These are phyloP conservation scores for Solanum ossicruentum DNA, from an alignment of 257 asterid species.

Conservation along the genomic window DNA sequence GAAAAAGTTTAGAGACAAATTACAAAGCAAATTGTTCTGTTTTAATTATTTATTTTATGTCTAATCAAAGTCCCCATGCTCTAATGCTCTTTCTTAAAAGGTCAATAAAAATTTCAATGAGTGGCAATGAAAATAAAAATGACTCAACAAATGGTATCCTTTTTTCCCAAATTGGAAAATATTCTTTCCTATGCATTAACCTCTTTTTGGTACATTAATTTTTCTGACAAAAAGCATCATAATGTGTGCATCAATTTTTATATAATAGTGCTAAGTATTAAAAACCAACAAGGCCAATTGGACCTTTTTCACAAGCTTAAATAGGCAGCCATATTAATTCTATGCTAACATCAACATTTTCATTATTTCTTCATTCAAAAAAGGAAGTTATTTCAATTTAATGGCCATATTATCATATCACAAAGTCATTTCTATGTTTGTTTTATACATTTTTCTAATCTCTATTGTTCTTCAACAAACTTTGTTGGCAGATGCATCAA, in stretches of 20 bases:
- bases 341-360: neutral
- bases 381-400: neutral
- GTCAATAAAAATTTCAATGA: neutral
- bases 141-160: neutral
- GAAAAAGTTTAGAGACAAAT: neutral
- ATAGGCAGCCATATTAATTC: constrained; percentile 1
- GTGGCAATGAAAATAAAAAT: neutral
- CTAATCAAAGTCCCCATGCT: neutral
- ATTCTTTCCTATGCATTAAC: neutral
- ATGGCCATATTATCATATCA: neutral
- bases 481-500: neutral
- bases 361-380: too few species aligned
- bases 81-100: constrained; percentile 1
- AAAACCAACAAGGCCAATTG: neutral
- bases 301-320: constrained; percentile 7
- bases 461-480: neutral
- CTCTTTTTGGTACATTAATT: neutral
- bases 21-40: neutral
- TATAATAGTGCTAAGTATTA: neutral
- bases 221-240: constrained; percentile 6
- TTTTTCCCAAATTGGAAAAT: neutral
- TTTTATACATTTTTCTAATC: neutral
- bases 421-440: neutral
- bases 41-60: neutral
- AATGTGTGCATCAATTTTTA: neutral